Evolutionary conservation across 2,329 filamentous ascomycete species (phyloP).

Genomic region (Neoascochyta sp.): DNA sequence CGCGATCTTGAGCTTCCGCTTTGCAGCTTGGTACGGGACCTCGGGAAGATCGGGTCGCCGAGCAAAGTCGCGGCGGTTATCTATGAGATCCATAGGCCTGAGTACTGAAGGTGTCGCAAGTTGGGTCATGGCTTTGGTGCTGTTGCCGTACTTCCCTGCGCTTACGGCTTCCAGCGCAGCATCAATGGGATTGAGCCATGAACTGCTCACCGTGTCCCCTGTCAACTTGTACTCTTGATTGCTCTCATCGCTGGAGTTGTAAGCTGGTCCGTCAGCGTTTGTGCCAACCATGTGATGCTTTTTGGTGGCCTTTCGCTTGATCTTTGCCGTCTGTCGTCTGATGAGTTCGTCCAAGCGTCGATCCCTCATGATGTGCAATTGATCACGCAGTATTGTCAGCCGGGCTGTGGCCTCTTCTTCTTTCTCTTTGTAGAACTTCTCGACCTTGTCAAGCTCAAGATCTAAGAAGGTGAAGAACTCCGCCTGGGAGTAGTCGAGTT

Average conservation of each 20-base stretch:
- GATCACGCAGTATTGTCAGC: constrained; percentile 67
- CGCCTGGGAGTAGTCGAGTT: constrained; percentile 69
- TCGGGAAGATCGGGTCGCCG: constrained; percentile 43
- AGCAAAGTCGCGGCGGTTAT: constrained; percentile 43
- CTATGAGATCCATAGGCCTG: constrained; percentile 26
- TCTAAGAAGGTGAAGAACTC: constrained; percentile 88
- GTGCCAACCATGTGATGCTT: constrained; percentile 15
- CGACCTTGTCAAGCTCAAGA: constrained; percentile 82
- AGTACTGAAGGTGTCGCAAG: constrained; percentile 43
- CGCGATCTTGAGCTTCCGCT: constrained; percentile 85
- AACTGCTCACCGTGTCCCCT: constrained; percentile 11
- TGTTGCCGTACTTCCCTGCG: constrained; percentile 53
- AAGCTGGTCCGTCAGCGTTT: constrained; percentile 14
- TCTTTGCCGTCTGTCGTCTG: constrained; percentile 41
- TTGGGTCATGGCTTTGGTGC: constrained; percentile 45
- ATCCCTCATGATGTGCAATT: constrained; percentile 91
- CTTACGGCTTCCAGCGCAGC: constrained; percentile 42
- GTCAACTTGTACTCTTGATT: constrained; percentile 12
- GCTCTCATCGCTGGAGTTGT: constrained; percentile 22
- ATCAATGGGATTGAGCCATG: constrained; percentile 39
- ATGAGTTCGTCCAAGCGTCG: constrained; percentile 70
- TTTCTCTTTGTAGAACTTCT: constrained; percentile 82
- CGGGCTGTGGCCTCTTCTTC: constrained; percentile 79
- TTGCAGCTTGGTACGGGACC: constrained; percentile 81
- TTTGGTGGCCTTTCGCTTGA: constrained; percentile 23